Conservation (phyloP, 352 stramenopile species). For the Paralagenidium karlingii region DNA sequence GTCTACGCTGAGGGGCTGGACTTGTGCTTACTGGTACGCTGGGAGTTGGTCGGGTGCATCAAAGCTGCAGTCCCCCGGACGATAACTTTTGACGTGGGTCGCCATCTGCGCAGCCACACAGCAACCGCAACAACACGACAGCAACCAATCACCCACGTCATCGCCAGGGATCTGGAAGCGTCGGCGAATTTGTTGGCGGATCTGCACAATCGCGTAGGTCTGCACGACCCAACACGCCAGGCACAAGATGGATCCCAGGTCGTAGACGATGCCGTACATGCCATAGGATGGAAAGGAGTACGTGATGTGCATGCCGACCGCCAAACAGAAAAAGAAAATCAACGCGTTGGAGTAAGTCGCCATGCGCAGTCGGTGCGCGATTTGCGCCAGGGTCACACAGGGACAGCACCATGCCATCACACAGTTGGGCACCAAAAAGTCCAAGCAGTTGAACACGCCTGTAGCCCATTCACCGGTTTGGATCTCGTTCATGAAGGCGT, state of each 20-base stretch:
- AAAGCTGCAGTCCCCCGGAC: slow-evolving; percentile 8
- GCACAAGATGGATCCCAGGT: too few species aligned
- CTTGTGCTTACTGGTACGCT: too few species aligned
- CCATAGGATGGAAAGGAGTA: too few species aligned
- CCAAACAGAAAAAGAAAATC: slow-evolving; percentile 4
- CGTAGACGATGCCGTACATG: not conserved
- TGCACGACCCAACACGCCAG: too few species aligned
- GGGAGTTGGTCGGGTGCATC: not conserved
- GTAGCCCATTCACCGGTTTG: slow-evolving; percentile 10
- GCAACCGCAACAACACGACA: slow-evolving; percentile 9
- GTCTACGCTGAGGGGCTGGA: too few species aligned
- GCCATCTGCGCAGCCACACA: slow-evolving; percentile 18
- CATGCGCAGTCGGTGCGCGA: slow-evolving; percentile 6
- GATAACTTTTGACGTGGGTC: slow-evolving; percentile 17
- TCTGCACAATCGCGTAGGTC: too few species aligned
- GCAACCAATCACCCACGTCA: slow-evolving; percentile 6
- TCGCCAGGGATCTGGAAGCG: too few species aligned
- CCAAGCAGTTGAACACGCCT: slow-evolving; percentile 16
- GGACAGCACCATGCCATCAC: slow-evolving; percentile 13
- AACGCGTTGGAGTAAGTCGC: slow-evolving; percentile 2
- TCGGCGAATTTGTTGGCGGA: too few species aligned
- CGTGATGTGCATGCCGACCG: too few species aligned
- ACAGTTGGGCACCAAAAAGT: slow-evolving; percentile 15
- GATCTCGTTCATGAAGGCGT: slow-evolving; percentile 16
- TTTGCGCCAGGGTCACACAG: slow-evolving; percentile 14